Evolutionary conservation across 1,284 basidiomycete genomes (phyloP), one percentile per base, ranked within the genome.

Genomic region (Apiotrichum laibachii): DNA sequence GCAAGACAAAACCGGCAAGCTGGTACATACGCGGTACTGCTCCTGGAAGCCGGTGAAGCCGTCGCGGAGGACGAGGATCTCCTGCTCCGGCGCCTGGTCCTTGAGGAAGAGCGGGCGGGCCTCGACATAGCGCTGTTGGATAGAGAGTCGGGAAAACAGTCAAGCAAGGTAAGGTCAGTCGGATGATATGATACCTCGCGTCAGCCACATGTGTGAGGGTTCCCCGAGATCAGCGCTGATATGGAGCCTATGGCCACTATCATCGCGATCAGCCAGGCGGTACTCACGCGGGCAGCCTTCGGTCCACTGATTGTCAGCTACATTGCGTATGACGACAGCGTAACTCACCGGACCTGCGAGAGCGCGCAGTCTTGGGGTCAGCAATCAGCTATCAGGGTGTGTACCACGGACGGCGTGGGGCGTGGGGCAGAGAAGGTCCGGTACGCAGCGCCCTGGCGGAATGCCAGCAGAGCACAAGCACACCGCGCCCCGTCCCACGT

Each of bases 11-110:
- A 2, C 26, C 8, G 12, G 13, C 19, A 18, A 48, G 50, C 5
- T 19, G 12, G 10, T 15, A 59, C 76, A 53, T 51, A 79, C 77
- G 45, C 75, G 67, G 63, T 67, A 79, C 46, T 65, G 64, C 31
- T 68, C 53, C 57, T 77, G 77, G 62, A 78, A 79, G 16, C 73
- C 75, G 6, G 71, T 65, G 53, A 79, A 79, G 2, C 77, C 77
- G 60, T 77, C 76, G 33, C 76, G 69, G 8, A 79, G 65, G 22
- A 79, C 76, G 39, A 69, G 70, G n/a, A 79, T 65, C 51, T 78
- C 68, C 63, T 79, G 77, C 42, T 57, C 31, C 4, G 62, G 60
- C 22, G 62, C 26, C 26, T 31, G 54, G 40, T 69, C 64, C 33
- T 64, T 64, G 33, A 66, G 47, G 15, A 66, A 33, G 26, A 65